phyloP scores from a whole-genome alignment of 2,329 filamentous ascomycete genomes.

The Penicillium sp. region DNA sequence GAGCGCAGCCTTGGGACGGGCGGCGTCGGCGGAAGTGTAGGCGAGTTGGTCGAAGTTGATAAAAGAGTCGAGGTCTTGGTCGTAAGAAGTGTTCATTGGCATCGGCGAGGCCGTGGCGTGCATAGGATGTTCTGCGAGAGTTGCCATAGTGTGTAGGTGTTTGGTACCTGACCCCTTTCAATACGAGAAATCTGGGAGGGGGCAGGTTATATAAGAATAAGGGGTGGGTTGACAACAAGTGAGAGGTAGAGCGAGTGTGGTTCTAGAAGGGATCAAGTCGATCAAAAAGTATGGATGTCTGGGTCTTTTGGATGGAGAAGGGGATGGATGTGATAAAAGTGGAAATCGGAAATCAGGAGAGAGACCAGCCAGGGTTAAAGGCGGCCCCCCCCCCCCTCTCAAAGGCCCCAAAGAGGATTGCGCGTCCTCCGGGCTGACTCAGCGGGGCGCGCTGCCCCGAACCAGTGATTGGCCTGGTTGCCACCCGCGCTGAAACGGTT shows the following conservation, averaged over 20 bases:
- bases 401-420: slow-evolving; percentile 28
- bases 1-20: slow-evolving; percentile 42
- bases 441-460: slow-evolving; percentile 20
- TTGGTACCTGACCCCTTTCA: slow-evolving; percentile 7
- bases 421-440: slow-evolving; percentile 40
- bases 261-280: slow-evolving; percentile 17
- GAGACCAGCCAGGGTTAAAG: slow-evolving; percentile 11
- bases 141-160: slow-evolving; percentile 34
- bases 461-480: slow-evolving; percentile 9
- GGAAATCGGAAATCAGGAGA: slow-evolving; percentile 18
- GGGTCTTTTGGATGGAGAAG: slow-evolving; percentile 23
- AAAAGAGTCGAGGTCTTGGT: slow-evolving; percentile 52
- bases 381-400: background rate
- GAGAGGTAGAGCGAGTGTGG: slow-evolving; percentile 4
- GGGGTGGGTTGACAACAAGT: slow-evolving; percentile 11
- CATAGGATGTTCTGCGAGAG: slow-evolving; percentile 41
- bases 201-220: slow-evolving; percentile 5
- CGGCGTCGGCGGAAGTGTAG: slow-evolving; percentile 43
- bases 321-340: slow-evolving; percentile 16
- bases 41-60: slow-evolving; percentile 52
- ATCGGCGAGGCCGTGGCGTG: slow-evolving; percentile 36
- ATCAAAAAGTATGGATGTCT: slow-evolving; percentile 6
- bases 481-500: slow-evolving; percentile 16
- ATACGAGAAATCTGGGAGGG: slow-evolving; percentile 3
- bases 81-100: slow-evolving; percentile 42